Evolutionary conservation across 2,329 filamentous ascomycete species (phyloP).

Genomic region (Penicillium glabrum): DNA sequence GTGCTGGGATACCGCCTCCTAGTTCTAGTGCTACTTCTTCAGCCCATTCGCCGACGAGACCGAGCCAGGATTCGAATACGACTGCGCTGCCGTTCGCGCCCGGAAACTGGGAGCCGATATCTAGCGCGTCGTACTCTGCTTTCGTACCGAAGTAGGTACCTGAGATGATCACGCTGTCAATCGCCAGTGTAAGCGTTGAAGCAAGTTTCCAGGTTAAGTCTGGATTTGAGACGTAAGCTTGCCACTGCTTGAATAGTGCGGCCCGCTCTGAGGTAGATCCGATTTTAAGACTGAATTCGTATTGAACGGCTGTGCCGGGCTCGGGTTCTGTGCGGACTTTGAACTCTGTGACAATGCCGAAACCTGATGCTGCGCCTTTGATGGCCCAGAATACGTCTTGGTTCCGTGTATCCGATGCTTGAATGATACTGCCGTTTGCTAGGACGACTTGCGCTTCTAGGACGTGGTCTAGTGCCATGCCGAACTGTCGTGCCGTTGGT

Average conservation of each 20-base stretch:
- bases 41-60: constrained; percentile 25
- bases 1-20: constrained; percentile 42
- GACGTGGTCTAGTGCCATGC: constrained; percentile 53
- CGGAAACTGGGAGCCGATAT: constrained; percentile 27
- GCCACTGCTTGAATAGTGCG: constrained; percentile 57
- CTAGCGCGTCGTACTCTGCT: constrained; percentile 52
- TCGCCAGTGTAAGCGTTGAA: constrained; percentile 56
- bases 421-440: constrained; percentile 36
- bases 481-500: constrained; percentile 48
- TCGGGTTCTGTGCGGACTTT: constrained; percentile 37
- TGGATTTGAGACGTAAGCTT: constrained; percentile 56
- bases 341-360: constrained; percentile 43
- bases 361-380: constrained; percentile 37
- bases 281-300: constrained; percentile 56
- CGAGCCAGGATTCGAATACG: constrained; percentile 31
- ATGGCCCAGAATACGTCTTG: constrained; percentile 38
- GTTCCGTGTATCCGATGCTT: constrained; percentile 29
- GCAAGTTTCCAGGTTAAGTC: constrained; percentile 59
- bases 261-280: constrained; percentile 51
- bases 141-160: constrained; percentile 64
- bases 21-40: constrained; percentile 27
- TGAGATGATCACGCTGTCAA: constrained; percentile 56
- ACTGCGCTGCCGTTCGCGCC: constrained; percentile 17
- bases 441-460: constrained; percentile 50
- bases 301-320: constrained; percentile 53